Evolutionary conservation across 2,329 filamentous ascomycete genomes (phyloP), one percentile per base, ranked within the genome.

Genomic region (Sporothrix brunneoviolacea): DNA sequence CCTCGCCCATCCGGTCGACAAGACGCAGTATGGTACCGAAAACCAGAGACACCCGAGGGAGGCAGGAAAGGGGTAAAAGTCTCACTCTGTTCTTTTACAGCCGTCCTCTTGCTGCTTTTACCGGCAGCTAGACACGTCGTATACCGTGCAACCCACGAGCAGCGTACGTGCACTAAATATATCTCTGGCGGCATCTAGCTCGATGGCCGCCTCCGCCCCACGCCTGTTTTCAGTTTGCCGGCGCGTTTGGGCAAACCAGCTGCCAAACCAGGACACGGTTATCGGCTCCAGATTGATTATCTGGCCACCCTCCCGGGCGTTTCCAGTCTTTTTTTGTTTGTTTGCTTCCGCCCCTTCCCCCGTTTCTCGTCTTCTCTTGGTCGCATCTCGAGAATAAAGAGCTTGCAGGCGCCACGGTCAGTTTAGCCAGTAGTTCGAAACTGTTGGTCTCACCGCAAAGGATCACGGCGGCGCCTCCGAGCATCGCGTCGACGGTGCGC

Each of bases 181-280:
- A n/a, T n/a, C n/a, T n/a, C n/a, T n/a, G n/a, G n/a, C n/a, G n/a
- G n/a, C n/a, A n/a, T n/a, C n/a, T n/a, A n/a, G n/a, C n/a, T n/a
- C n/a, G n/a, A n/a, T n/a, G n/a, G 13, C 30, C 18, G 18, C 30
- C 8, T 36, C 32, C 21, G 18, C 33, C 16, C 15, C 22, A 32
- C 43, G 22, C n/a, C 22, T 46, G n/a, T 37, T 46, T 38, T 46
- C 43, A n/a, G 43, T 38, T 21, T 46, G 22, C 22, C n/a, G 33
- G 43, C 22, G 32, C 15, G 33, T 30, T 19, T 27, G n/a, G 22
- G 28, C 18, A 35, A 24, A 15, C 16, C 43, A 28, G 16, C 12
- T 43, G 27, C 40, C 24, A 42, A 19, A 19, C 33, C 22, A 37
- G 33, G 43, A 30, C 37, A 38, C 15, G 22, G 16, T 9, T 19